phyloP scores from a whole-genome alignment of 1,284 basidiomycete species.

The Ustilago bromivora region DNA sequence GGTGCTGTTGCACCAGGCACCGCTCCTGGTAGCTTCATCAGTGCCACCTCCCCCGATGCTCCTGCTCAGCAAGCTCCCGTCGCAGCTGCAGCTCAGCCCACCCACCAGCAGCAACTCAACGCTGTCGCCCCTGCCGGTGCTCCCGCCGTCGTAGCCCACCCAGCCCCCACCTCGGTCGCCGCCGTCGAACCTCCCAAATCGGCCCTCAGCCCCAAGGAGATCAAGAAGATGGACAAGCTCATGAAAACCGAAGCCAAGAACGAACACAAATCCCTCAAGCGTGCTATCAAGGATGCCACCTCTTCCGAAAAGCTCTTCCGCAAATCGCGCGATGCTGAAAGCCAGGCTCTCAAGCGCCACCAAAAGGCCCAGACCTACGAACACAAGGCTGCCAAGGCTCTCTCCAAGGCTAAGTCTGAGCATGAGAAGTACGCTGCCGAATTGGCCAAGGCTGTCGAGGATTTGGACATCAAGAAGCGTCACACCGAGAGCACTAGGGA shows the following conservation, averaged over 20 bases:
- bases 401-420: conserved; percentile 55
- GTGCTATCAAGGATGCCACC: conserved; percentile 60
- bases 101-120: conserved; percentile 21
- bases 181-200: conserved; percentile 31
- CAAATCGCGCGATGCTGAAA: conserved; percentile 60
- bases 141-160: conserved; percentile 21
- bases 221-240: conserved; percentile 65
- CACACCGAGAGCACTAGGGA: conserved; percentile 53
- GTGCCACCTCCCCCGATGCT: conserved; percentile 7
- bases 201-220: conserved; percentile 52
- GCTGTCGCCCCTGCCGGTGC: conserved; percentile 25
- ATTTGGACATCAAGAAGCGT: conserved; percentile 64
- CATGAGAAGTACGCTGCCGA: conserved; percentile 58
- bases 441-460: conserved; percentile 57
- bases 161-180: conserved; percentile 30
- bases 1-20: background rate
- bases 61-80: conserved; percentile 12
- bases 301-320: conserved; percentile 58
- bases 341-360: conserved; percentile 59
- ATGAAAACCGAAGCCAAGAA: conserved; percentile 63
- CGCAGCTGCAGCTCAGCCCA: conserved; percentile 18
- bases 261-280: conserved; percentile 59
- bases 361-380: conserved; percentile 57
- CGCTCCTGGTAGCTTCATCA: conserved; percentile 13
- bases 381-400: conserved; percentile 61